Evolutionary conservation across 495 filamentous ascomycete species (phyloP), one percentile per base, ranked within the genome.

Genomic region (Neurospora africana): DNA sequence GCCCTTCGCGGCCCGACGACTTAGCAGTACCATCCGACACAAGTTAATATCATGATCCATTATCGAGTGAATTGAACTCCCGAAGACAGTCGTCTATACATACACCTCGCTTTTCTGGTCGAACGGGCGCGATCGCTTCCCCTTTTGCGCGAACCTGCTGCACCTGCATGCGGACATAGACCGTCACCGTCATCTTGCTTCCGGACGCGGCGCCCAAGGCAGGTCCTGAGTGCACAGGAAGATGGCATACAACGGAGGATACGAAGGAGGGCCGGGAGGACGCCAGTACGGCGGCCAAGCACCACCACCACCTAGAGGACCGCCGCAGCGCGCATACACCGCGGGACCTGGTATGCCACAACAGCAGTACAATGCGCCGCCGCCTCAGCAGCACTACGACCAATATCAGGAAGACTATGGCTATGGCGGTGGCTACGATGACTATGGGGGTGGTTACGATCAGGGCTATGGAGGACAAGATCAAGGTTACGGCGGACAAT

Each of bases 371-470:
- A 84, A 78, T 78, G 82, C 67, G 77, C 83, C 68, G 81, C 84
- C 78, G 78, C 83, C 77, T 79, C 83, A 37, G 83, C 82, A 71
- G 76, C 81, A 85, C 58, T 76, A 87, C 76, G 79, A 84, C 44
- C 78, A 82, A 73, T 85, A 87, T 72, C 82, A 84, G 72, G 85
- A 88, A 72, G 78, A 82, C 30, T 82, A 86, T 70, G 85, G 83
- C 71, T 85, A 88, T 71, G 87, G 84, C 33, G 86, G 87, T 71
- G 86, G 84, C 8, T 79, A 80, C 68, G 81, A 84, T 44, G 82
- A 87, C 72, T 81, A 86, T 75, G 84, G 80, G 41, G 79, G 81
- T 72, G 81, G 84, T 21, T 82, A 84, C 53, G 75, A 76, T 53
- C 74, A 76, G 23, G 78, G 82, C 4, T 84, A 86, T 69, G 81